Evolutionary conservation across 23 red algal species (phyloP).

Genomic region (Cyanidioschyzon merolae): DNA sequence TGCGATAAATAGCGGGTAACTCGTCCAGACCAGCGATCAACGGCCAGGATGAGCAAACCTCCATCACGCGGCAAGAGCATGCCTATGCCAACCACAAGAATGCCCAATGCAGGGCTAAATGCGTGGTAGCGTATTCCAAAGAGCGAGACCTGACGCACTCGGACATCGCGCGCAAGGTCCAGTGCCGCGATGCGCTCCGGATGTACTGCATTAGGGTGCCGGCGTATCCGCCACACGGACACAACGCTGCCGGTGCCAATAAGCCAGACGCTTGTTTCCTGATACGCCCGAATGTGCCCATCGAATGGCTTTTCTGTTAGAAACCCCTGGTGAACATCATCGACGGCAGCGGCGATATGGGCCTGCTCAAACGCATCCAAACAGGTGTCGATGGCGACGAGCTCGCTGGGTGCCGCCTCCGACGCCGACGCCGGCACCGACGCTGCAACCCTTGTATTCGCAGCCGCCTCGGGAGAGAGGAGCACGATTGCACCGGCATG

Average conservation of each 20-base stretch:
- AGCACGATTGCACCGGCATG: neutral
- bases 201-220: neutral
- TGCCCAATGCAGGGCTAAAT: neutral
- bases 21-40: neutral
- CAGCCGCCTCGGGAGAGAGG: neutral
- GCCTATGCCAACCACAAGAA: neutral
- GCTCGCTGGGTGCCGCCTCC: neutral
- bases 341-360: neutral
- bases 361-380: neutral
- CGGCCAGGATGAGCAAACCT: neutral
- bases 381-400: neutral
- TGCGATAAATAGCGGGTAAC: neutral
- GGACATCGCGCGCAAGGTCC: neutral
- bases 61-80: neutral
- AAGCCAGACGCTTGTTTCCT: neutral
- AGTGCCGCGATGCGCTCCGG: neutral
- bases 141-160: neutral
- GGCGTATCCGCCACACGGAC: neutral
- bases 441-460: too few relatives aligned
- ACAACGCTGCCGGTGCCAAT: neutral
- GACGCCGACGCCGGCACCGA: too few relatives aligned
- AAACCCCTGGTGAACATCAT: too few relatives aligned
- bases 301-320: neutral
- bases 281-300: neutral
- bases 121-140: slow-evolving; percentile 5